Conservation (phyloP, 306 rosid genomes). For the Hippophae tibetana region DNA sequence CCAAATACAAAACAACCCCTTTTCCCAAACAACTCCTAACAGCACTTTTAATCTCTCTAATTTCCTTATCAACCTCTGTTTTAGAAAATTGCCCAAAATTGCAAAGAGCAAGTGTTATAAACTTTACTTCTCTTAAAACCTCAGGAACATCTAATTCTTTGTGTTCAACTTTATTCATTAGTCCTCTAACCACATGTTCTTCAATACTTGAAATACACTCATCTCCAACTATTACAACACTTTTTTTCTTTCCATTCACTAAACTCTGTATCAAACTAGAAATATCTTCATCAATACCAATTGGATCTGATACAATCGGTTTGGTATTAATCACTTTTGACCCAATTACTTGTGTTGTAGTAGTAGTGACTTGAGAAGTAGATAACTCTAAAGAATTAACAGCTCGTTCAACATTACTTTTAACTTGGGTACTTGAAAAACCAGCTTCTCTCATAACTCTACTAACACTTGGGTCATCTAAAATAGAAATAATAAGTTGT, state of each 20-base stretch:
- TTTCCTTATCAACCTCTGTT: slow-evolving; percentile 55
- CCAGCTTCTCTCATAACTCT: slow-evolving; percentile 94
- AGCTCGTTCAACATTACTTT: slow-evolving; percentile 80
- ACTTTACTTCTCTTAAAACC: slow-evolving; percentile 50
- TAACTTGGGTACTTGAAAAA: slow-evolving; percentile 74
- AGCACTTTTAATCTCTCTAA: slow-evolving; percentile 46
- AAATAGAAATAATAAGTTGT: slow-evolving; percentile 76
- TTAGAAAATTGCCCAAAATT: slow-evolving; percentile 41
- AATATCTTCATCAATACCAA: slow-evolving; percentile 46
- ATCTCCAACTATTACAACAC: slow-evolving; percentile 76
- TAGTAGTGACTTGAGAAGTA: slow-evolving; percentile 24
- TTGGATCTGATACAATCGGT: slow-evolving; percentile 21
- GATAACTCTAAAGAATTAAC: slow-evolving; percentile 55
- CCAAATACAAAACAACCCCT: slow-evolving; percentile 71
- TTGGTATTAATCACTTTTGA: not conserved
- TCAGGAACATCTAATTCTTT: slow-evolving; percentile 49
- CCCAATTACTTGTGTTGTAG: not conserved
- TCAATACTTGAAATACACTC: slow-evolving; percentile 48
- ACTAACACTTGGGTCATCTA: slow-evolving; percentile 95
- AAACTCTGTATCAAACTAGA: slow-evolving; percentile 44
- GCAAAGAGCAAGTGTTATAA: slow-evolving; percentile 42
- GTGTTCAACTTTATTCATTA: slow-evolving; percentile 49
- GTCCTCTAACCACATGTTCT: slow-evolving; percentile 45
- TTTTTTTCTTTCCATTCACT: slow-evolving; percentile 33
- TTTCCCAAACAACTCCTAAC: slow-evolving; percentile 30